Conservation (phyloP, 768 basidiomycete genomes). For the Kwoniella pini region DNA sequence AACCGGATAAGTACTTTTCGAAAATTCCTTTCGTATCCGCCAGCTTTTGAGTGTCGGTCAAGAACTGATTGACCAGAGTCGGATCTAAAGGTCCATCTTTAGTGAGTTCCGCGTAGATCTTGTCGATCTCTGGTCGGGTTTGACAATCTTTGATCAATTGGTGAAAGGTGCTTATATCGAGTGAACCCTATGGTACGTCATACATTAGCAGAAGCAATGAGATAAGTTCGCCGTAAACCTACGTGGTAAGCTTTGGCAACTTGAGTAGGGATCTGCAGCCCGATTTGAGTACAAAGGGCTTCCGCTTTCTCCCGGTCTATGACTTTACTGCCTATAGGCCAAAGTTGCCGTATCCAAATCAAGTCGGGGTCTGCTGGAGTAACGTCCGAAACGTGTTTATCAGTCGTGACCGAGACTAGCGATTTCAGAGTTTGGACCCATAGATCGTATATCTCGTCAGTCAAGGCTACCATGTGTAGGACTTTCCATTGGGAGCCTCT, state of each 20-base stretch:
- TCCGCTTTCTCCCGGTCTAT: constrained; percentile 40
- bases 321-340: constrained; percentile 40
- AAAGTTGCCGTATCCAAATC: constrained; percentile 47
- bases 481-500: constrained; percentile 65
- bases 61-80: constrained; percentile 60
- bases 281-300: constrained; percentile 36
- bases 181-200: constrained; percentile 17
- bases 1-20: constrained; percentile 53
- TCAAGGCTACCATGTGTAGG: constrained; percentile 76
- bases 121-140: constrained; percentile 76
- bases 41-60: constrained; percentile 59
- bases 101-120: constrained; percentile 61
- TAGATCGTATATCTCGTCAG: constrained; percentile 63
- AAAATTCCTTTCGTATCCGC: constrained; percentile 55
- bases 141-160: constrained; percentile 79
- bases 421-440: constrained; percentile 68
- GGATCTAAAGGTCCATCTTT: constrained; percentile 55
- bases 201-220: neutral
- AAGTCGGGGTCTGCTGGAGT: constrained; percentile 43
- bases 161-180: constrained; percentile 67
- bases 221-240: neutral
- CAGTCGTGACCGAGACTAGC: constrained; percentile 55
- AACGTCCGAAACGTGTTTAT: constrained; percentile 36
- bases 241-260: constrained; percentile 14
- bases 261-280: constrained; percentile 29